Conservation (phyloP, 176 grass and related monocot genomes). For the Neostapfia colusana region DNA sequence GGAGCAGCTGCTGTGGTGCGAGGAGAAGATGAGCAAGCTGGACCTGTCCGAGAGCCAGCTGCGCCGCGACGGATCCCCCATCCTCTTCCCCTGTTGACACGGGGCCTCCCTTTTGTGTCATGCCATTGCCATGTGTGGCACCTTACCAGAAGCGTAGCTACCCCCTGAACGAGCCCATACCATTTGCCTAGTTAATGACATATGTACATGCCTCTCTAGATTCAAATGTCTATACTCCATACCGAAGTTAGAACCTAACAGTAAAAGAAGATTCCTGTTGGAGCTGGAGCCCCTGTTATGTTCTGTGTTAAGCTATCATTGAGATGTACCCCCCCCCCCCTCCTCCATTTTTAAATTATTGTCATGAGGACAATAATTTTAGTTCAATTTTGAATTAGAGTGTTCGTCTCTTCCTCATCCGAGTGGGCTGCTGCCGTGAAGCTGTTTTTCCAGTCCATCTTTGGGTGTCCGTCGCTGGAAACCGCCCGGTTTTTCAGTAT, state of each 20-base stretch:
- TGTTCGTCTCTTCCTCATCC: not conserved
- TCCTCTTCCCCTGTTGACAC: constrained; percentile 81
- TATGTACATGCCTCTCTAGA: constrained; percentile 52
- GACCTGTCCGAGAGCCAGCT: constrained; percentile 74
- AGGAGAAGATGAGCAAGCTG: constrained; percentile 99
- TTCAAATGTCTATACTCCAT: constrained; percentile 25
- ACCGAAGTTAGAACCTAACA: constrained; percentile 6
- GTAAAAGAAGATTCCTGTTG: constrained; percentile 5
- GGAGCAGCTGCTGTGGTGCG: constrained; percentile 96
- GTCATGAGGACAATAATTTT: no score
- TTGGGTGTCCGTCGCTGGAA: not conserved
- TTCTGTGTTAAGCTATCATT: constrained; percentile 8
- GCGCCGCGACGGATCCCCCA: constrained; percentile 68
- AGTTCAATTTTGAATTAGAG: no score
- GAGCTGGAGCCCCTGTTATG: not conserved
- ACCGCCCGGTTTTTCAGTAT: not conserved
- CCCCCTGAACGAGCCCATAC: not conserved
- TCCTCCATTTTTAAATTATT: no score
- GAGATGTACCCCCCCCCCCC: not conserved
- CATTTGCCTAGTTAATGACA: constrained; percentile 28
- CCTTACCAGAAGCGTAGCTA: constrained; percentile 16
- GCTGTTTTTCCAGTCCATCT: not conserved
- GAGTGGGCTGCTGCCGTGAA: not conserved
- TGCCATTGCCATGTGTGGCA: constrained; percentile 6
- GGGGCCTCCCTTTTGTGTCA: not conserved